Evolutionary conservation across 2,329 filamentous ascomycete species (phyloP).

Genomic region (Xylaria sp.): DNA sequence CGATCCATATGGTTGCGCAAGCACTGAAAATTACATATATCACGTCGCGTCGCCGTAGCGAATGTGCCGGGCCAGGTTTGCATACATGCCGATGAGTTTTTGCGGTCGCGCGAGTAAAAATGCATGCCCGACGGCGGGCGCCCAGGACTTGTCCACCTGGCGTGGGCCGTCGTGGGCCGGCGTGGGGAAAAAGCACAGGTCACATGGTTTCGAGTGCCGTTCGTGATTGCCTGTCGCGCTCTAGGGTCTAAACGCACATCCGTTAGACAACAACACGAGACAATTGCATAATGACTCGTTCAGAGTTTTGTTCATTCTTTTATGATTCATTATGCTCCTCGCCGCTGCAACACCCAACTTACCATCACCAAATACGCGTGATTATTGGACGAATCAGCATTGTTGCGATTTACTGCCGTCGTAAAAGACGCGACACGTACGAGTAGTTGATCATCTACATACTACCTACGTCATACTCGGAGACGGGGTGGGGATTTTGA

Average conservation of each 20-base stretch:
- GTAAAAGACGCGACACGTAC: constrained; percentile 14
- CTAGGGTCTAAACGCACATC: background rate
- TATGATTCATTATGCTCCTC: background rate
- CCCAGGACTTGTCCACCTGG: background rate
- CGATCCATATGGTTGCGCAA: constrained; percentile 5
- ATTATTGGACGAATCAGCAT: background rate
- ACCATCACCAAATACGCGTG: background rate
- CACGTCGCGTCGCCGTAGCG: constrained; percentile 17
- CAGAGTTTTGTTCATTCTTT: background rate
- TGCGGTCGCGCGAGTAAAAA: constrained; percentile 2
- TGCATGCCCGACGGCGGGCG: background rate
- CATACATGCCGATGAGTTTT: background rate
- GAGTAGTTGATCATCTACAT: background rate
- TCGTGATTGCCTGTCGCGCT: constrained; percentile 25
- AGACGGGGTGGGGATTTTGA: background rate
- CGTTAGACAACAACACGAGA: background rate
- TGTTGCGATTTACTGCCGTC: background rate
- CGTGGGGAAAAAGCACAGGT: constrained; percentile 5
- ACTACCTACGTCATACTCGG: constrained; percentile 13
- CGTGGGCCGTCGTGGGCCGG: background rate
- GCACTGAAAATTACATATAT: background rate
- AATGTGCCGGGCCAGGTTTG: constrained; percentile 2
- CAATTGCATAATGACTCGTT: background rate
- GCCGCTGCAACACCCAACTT: background rate
- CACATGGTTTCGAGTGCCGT: constrained; percentile 28